These are phyloP conservation scores for Ploettnerulaceae sp. DNA, from an alignment of 2,329 filamentous ascomycete species.

Conservation along the genomic window DNA sequence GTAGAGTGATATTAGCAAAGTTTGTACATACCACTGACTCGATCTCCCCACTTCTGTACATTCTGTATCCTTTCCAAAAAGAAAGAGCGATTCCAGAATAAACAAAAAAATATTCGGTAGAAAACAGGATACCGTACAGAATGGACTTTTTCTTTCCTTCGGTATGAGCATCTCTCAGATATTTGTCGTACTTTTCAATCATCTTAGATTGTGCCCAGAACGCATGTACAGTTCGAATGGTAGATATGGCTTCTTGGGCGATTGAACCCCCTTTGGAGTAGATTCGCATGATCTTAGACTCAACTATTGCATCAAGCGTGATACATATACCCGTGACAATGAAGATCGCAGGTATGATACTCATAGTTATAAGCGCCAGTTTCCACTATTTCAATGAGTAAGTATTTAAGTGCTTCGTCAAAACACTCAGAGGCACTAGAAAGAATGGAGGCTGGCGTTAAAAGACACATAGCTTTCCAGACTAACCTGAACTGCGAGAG, in stretches of 20 bases:
- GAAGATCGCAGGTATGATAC: slow-evolving; percentile 11
- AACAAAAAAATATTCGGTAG: slow-evolving; percentile 44
- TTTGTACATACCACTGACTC: too few species aligned
- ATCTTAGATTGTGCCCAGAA: slow-evolving; percentile 46
- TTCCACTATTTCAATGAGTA: too few species aligned
- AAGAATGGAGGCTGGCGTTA: too few species aligned
- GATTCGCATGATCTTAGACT: slow-evolving; percentile 41
- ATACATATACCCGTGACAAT: slow-evolving; percentile 43
- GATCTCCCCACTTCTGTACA: slow-evolving; percentile 44
- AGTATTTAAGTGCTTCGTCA: too few species aligned
- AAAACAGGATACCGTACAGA: slow-evolving; percentile 41
- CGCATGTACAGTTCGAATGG: slow-evolving; percentile 46
- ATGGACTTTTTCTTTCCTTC: slow-evolving; percentile 42
- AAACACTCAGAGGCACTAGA: too few species aligned
- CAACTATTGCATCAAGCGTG: slow-evolving; percentile 40
- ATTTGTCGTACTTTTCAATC: slow-evolving; percentile 38
- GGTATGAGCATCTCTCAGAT: slow-evolving; percentile 38
- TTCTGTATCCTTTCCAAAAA: slow-evolving; percentile 48
- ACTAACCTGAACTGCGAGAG: slow-evolving; percentile 35
- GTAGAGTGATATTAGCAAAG: too few species aligned
- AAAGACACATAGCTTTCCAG: too few species aligned
- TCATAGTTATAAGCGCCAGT: slow-evolving; percentile 30
- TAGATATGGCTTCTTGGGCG: slow-evolving; percentile 46
- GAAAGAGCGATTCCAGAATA: slow-evolving; percentile 45
- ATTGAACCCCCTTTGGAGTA: slow-evolving; percentile 41